Evolutionary conservation across 225 moss, liverwort and hornwort species (phyloP), one percentile per base, ranked within the genome.

Genomic region (Rhytidiadelphus loreus): DNA sequence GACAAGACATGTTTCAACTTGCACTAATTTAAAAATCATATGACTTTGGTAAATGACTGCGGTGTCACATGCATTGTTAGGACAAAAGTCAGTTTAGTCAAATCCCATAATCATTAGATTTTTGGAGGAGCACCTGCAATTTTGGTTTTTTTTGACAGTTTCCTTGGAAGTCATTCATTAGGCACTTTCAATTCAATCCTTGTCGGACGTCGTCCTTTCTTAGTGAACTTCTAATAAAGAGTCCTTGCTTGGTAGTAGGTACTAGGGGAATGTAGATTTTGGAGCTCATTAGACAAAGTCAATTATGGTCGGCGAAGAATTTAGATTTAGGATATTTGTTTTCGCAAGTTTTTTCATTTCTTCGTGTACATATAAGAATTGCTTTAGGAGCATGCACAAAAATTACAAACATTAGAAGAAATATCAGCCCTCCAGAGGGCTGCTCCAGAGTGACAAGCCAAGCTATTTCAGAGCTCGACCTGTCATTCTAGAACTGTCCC

Each of bases 201-300:
- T 53, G 3, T 14, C 0, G 23, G 0, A 24, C 0, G 1, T 37
- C 24, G 2, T 53, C 48, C 6, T n/a, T n/a, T n/a, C 0, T 6
- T 0, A 37, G 4, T 14, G 24, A 53, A 23, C 0, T 24, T 1
- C 9, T 24, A 37, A 23, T 3, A 15, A 37, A 23, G 6, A 55
- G 15, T 2, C 37, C 1, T 24, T 37, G 24, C 15, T 35, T 15
- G 15, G 9, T 0, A 9, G n/a, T n/a, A n/a, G n/a, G n/a, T n/a
- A n/a, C n/a, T n/a, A n/a, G 5, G 2, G 1, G 3, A 55, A 77
- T 35, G 3, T 53, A 37, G 3, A 53, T n/a, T 53, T 0, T 53
- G 1, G 2, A 53, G 8, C 5, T 37, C 24, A 22, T 37, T 14
- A 35, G 23, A 35, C 53, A 23, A 23, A 37, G 53, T 53, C 23